These are phyloP conservation scores for Grifola frondosa DNA, from an alignment of 1,284 basidiomycete species.

Conservation along the genomic window DNA sequence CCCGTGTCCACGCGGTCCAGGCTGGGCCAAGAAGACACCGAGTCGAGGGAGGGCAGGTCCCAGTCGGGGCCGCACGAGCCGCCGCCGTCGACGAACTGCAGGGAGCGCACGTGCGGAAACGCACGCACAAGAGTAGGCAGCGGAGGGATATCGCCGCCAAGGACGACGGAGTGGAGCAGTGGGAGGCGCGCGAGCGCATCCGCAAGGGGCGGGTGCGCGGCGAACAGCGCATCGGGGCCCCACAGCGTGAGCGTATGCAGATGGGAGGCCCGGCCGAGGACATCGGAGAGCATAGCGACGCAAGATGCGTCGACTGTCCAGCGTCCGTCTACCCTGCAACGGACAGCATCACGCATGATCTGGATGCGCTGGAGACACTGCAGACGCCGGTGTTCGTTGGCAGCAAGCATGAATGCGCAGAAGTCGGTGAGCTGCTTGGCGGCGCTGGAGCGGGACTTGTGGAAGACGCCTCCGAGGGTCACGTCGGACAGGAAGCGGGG, in stretches of 20 bases:
- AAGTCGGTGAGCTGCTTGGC: constrained; percentile 19
- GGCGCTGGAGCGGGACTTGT: constrained; percentile 17
- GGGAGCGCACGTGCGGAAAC: constrained; percentile 17
- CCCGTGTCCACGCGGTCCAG: constrained; percentile 15
- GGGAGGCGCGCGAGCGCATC: constrained; percentile 9
- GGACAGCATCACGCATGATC: constrained; percentile 21
- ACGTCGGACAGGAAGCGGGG: constrained; percentile 18
- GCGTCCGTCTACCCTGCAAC: constrained; percentile 10
- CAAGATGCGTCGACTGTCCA: constrained; percentile 14
- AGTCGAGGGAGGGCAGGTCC: constrained; percentile 7
- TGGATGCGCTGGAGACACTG: constrained; percentile 13
- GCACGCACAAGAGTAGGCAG: constrained; percentile 16
- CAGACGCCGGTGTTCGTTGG: constrained; percentile 9
- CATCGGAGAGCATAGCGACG: constrained; percentile 12
- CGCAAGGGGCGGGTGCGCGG: constrained; percentile 15
- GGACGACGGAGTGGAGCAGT: constrained; percentile 17
- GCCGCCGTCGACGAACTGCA: constrained; percentile 16
- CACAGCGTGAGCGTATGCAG: constrained; percentile 20
- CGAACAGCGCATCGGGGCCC: constrained; percentile 20
- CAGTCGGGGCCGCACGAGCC: constrained; percentile 16
- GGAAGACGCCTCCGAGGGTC: constrained; percentile 18
- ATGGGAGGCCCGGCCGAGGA: constrained; percentile 11
- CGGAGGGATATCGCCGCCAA: constrained; percentile 18
- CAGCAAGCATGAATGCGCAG: constrained; percentile 16
- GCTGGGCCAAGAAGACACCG: neutral